Conservation (phyloP, 768 basidiomycete genomes). For the Crassisporium funariophilum region DNA sequence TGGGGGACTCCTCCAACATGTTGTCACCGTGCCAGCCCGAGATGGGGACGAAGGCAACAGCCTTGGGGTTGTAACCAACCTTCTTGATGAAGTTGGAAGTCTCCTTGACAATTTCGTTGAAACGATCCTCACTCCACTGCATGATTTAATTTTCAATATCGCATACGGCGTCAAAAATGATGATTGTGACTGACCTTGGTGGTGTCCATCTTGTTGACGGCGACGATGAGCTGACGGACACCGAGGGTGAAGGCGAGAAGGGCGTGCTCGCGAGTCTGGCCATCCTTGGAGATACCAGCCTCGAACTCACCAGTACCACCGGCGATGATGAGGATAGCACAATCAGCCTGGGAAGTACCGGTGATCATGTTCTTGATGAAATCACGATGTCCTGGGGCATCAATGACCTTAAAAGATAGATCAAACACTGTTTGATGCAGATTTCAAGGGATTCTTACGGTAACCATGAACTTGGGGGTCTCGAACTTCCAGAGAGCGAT, state of each 20-base stretch:
- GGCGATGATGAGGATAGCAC: constrained; percentile 99
- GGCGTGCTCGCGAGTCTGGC: constrained; percentile 99
- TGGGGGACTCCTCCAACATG: constrained; percentile 99
- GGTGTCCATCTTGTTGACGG: constrained; percentile 99
- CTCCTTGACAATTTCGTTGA: constrained; percentile 99
- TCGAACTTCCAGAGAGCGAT: constrained; percentile 99
- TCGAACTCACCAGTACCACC: constrained; percentile 99
- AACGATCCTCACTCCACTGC: constrained; percentile 98
- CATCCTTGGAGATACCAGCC: constrained; percentile 99
- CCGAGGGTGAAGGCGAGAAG: constrained; percentile 99
- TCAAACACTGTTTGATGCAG: constrained; percentile 18
- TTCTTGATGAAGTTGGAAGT: constrained; percentile 98
- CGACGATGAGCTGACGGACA: constrained; percentile 99
- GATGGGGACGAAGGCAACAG: constrained; percentile 98
- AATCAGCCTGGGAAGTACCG: constrained; percentile 99
- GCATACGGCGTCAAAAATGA: background rate
- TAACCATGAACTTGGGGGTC: constrained; percentile 95
- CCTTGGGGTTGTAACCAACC: constrained; percentile 99
- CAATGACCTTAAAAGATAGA: constrained; percentile 74
- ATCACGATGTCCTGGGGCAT: constrained; percentile 99
- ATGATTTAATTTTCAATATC: constrained; percentile 4
- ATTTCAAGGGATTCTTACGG: constrained; percentile 52
- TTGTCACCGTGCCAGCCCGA: constrained; percentile 99
- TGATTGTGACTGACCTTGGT: constrained; percentile 66
- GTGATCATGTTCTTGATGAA: constrained; percentile 99